Conservation (phyloP, 495 filamentous ascomycete species). For the Aspergillus affinis region DNA sequence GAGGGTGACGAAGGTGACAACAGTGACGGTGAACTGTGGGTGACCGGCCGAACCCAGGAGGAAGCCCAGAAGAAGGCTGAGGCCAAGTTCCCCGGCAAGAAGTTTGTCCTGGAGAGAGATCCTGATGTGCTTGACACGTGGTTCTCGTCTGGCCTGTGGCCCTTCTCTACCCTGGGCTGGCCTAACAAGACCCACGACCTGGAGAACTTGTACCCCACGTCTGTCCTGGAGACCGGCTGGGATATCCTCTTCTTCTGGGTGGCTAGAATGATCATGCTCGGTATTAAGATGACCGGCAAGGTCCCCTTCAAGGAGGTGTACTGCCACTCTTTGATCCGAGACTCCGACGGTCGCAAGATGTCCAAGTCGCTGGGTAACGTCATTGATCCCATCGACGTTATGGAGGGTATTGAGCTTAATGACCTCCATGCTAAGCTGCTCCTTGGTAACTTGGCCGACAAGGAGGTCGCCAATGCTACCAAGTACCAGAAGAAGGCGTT, state of each 20-base stretch:
- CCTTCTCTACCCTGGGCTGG: slow-evolving; percentile 81
- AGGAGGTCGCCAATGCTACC: slow-evolving; percentile 68
- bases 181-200: slow-evolving; percentile 65
- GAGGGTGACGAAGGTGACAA: slow-evolving; percentile 59
- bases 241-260: slow-evolving; percentile 90
- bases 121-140: slow-evolving; percentile 80
- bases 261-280: slow-evolving; percentile 78
- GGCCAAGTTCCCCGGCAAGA: slow-evolving; percentile 66
- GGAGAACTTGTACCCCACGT: slow-evolving; percentile 71
- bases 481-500: slow-evolving; percentile 80
- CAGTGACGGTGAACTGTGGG: slow-evolving; percentile 61
- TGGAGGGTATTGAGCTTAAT: slow-evolving; percentile 68
- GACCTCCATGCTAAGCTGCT: slow-evolving; percentile 68
- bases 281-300: slow-evolving; percentile 72
- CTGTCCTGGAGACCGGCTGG: slow-evolving; percentile 78
- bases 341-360: slow-evolving; percentile 81
- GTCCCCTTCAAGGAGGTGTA: slow-evolving; percentile 78
- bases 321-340: slow-evolving; percentile 74
- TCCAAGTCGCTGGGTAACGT: slow-evolving; percentile 83
- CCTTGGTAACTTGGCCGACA: slow-evolving; percentile 69
- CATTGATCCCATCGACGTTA: slow-evolving; percentile 78
- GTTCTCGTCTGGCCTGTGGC: slow-evolving; percentile 82
- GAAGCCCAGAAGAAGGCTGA: slow-evolving; percentile 64
- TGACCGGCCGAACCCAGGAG: slow-evolving; percentile 64
- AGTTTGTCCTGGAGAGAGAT: slow-evolving; percentile 65